Conservation (phyloP, 192 early-diverging fungal genomes). For the Entomortierella beljakovae region DNA sequence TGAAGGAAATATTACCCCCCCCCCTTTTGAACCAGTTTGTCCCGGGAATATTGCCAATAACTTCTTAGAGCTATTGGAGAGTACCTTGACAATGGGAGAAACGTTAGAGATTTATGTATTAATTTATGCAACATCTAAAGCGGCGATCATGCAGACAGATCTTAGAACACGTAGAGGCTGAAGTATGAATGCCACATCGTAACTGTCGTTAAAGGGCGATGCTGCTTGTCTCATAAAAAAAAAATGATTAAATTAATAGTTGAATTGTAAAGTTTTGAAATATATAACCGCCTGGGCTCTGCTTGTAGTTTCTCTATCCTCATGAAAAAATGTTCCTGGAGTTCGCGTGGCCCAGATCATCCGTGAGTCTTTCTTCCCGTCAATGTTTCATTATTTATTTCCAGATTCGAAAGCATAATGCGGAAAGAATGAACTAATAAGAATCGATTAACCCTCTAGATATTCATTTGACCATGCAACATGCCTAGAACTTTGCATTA, state of each 20-base stretch:
- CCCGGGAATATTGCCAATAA: background rate
- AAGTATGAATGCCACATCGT: background rate
- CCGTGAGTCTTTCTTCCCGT: background rate
- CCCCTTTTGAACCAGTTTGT: background rate
- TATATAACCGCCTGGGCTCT: background rate
- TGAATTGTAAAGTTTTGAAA: background rate
- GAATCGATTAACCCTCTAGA: no score
- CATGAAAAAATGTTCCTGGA: background rate
- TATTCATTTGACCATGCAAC: no score
- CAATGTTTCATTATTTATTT: background rate
- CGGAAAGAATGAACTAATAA: no score
- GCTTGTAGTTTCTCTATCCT: slow-evolving; percentile 5
- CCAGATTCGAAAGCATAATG: no score
- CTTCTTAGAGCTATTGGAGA: no score
- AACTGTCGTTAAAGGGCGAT: background rate
- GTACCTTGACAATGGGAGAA: no score
- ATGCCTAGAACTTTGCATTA: no score
- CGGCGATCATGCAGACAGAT: slow-evolving; percentile 7
- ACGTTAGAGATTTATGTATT: no score
- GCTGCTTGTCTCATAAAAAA: no score
- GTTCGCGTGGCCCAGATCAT: slow-evolving; percentile 1
- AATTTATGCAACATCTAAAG: background rate
- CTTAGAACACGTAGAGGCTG: background rate
- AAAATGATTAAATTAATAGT: background rate
- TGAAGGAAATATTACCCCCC: no score